Conservation (phyloP, 1,284 basidiomycete species). For the Rhodotorula sp. region DNA sequence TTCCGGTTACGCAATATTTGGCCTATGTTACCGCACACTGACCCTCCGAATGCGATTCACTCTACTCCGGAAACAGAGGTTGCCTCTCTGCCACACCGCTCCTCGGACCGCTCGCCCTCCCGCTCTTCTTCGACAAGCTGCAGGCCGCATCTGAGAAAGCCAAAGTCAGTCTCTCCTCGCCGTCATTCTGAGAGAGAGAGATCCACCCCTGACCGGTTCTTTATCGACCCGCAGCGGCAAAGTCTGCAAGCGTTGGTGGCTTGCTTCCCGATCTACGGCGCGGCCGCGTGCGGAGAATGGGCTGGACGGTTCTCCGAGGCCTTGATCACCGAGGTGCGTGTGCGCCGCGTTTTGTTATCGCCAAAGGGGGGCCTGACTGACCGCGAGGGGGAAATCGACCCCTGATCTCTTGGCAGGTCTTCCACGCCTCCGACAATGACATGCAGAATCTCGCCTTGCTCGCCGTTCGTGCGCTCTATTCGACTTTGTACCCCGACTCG, state of each 20-base stretch:
- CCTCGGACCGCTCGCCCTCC: conserved; percentile 81
- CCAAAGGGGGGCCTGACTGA: neutral
- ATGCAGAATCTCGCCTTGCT: conserved; percentile 71
- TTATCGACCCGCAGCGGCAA: conserved; percentile 61
- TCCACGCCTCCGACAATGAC: conserved; percentile 71
- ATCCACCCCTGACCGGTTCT: neutral
- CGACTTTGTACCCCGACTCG: conserved; percentile 61
- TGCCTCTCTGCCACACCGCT: conserved; percentile 76
- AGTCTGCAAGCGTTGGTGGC: conserved; percentile 69
- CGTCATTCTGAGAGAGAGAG: neutral
- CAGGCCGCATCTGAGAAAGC: conserved; percentile 74
- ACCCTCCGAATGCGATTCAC: neutral
- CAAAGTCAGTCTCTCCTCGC: conserved; percentile 61
- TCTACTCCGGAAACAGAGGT: conserved; percentile 42
- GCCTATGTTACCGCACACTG: neutral
- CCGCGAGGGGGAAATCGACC: too few relatives aligned
- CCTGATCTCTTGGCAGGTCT: conserved; percentile 59
- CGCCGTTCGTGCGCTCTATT: conserved; percentile 67
- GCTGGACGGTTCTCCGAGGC: conserved; percentile 80
- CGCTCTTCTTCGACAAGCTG: conserved; percentile 90
- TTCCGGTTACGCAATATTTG: neutral
- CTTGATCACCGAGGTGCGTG: conserved; percentile 73
- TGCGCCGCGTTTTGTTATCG: conserved; percentile 11
- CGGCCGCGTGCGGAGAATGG: conserved; percentile 59
- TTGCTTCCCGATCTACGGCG: conserved; percentile 80